Conservation (phyloP, 2,329 filamentous ascomycete species). For the Ascochyta rabiei region DNA sequence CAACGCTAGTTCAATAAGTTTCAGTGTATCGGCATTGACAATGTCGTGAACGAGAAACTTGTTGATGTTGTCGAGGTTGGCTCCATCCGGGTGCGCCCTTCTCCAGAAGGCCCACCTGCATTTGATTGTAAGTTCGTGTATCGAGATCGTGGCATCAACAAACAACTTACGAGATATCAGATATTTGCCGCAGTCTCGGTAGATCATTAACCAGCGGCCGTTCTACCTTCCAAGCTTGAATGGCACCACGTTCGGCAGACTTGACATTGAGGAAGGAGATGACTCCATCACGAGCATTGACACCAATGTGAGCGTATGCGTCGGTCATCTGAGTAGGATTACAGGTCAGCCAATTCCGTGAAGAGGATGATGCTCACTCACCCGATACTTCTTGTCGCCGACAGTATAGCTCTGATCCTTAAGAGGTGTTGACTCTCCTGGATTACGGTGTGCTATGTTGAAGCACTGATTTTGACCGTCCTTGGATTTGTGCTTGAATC, state of each 20-base stretch:
- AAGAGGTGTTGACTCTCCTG: neutral
- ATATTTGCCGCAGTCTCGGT: slow-evolving; percentile 5
- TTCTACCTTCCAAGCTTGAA: neutral
- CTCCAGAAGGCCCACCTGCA: slow-evolving; percentile 11
- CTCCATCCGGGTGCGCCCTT: neutral
- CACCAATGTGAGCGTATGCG: neutral
- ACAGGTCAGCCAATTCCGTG: neutral
- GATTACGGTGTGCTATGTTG: neutral
- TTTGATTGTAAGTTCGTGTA: neutral
- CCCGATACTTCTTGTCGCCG: neutral
- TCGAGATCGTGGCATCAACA: neutral
- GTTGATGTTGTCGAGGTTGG: slow-evolving; percentile 1
- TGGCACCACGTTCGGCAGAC: slow-evolving; percentile 1
- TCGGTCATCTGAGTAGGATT: neutral
- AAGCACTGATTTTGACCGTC: slow-evolving; percentile 6
- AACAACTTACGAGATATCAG: slow-evolving; percentile 4
- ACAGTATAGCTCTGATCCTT: slow-evolving; percentile 1
- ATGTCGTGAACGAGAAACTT: slow-evolving; percentile 2
- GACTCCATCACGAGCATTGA: slow-evolving; percentile 10
- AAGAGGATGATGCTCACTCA: neutral
- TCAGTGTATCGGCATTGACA: neutral
- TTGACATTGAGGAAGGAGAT: slow-evolving; percentile 2
- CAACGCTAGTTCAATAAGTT: neutral
- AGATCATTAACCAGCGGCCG: neutral
- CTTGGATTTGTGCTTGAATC: neutral